Evolutionary conservation across 2,329 filamentous ascomycete genomes (phyloP).

Genomic region (Aureobasidium melanogenum): DNA sequence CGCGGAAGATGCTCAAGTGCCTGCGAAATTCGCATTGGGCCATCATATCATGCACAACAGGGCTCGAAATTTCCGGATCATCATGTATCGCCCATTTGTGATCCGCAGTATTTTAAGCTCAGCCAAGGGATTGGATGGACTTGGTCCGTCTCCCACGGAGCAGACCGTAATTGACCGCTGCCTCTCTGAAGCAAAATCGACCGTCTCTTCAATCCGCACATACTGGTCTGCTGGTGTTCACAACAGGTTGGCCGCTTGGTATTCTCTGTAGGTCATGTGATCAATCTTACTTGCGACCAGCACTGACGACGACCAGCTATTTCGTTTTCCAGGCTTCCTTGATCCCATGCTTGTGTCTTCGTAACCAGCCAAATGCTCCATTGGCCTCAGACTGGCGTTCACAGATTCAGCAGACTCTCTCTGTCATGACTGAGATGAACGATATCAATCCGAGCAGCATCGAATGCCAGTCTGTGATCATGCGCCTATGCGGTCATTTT

Average conservation of each 20-base stretch:
- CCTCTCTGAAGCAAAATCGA: constrained; percentile 33
- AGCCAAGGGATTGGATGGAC: not conserved
- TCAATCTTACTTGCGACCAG: not conserved
- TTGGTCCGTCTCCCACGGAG: not conserved
- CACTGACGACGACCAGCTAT: constrained; percentile 20
- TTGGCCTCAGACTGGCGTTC: constrained; percentile 32
- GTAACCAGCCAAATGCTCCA: constrained; percentile 32
- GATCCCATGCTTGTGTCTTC: constrained; percentile 40
- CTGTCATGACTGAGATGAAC: constrained; percentile 30
- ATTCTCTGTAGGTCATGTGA: constrained; percentile 25
- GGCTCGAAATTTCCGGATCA: constrained; percentile 37
- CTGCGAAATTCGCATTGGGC: constrained; percentile 30
- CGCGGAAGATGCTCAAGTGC: constrained; percentile 24
- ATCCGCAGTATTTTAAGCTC: constrained; percentile 25
- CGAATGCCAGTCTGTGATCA: constrained; percentile 37
- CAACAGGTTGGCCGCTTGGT: constrained; percentile 36
- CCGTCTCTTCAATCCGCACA: constrained; percentile 30
- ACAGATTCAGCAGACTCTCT: constrained; percentile 32
- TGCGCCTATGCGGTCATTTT: constrained; percentile 32
- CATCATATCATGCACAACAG: constrained; percentile 38
- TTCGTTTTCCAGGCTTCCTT: constrained; percentile 43
- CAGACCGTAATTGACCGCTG: constrained; percentile 29
- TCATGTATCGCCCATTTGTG: constrained; percentile 41
- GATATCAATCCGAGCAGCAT: constrained; percentile 32
- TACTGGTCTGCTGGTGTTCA: constrained; percentile 32